These are phyloP conservation scores for Dactylorhiza incarnata DNA, from an alignment of 106 monocot genomes.

Conservation along the genomic window DNA sequence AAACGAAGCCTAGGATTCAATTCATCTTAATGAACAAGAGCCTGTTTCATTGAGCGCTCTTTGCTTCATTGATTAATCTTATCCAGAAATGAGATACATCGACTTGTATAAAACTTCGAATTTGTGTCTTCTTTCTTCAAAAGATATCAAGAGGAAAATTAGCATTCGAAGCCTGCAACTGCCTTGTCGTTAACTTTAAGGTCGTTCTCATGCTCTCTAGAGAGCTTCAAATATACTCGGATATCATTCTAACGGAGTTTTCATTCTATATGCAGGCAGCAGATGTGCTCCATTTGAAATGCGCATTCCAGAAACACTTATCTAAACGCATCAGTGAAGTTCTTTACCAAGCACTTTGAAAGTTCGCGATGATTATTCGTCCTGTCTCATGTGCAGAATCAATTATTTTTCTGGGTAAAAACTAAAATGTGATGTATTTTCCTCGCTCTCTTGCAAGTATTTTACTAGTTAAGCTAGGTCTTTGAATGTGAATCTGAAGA, in stretches of 20 bases:
- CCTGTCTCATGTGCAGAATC: background rate
- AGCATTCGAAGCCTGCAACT: constrained; percentile 29
- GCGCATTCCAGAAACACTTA: constrained; percentile 18
- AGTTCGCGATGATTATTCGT: background rate
- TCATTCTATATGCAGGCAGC: constrained; percentile 13
- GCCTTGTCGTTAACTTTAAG: constrained; percentile 14
- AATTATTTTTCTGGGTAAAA: background rate
- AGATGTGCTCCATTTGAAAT: constrained; percentile 12
- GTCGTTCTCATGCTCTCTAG: constrained; percentile 3
- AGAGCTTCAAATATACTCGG: background rate
- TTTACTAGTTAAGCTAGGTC: background rate
- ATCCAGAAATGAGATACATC: background rate
- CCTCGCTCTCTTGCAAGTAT: background rate
- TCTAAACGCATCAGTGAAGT: constrained; percentile 11
- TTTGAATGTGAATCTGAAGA: background rate
- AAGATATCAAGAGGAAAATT: constrained; percentile 19
- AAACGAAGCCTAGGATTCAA: too few relatives aligned
- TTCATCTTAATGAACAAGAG: too few relatives aligned
- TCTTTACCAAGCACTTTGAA: constrained; percentile 8
- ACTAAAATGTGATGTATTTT: background rate
- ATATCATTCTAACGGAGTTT: background rate
- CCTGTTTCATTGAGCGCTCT: constrained; percentile 11
- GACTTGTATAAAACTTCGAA: background rate
- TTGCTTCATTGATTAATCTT: background rate
- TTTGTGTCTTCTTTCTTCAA: background rate